phyloP scores from a whole-genome alignment of 257 asterid genomes.

The Sherardia arvensis region DNA sequence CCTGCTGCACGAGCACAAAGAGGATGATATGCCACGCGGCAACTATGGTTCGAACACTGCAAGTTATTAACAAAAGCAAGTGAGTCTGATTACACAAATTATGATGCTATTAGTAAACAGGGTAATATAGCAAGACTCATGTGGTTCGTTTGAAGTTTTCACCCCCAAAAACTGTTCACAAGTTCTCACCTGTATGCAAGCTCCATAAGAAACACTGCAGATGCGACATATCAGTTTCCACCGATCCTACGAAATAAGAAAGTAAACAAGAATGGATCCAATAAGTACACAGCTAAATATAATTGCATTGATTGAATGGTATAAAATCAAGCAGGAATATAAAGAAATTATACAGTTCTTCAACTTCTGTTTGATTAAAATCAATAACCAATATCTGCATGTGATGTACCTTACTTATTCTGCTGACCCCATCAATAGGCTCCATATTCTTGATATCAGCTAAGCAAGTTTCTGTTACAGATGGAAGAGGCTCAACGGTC shows the following conservation, averaged over 20 bases:
- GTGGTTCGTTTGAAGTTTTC: neutral
- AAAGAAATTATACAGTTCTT: neutral
- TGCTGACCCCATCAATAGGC: slow-evolving; percentile 84
- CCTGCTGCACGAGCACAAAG: slow-evolving; percentile 99
- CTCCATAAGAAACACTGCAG: slow-evolving; percentile 89
- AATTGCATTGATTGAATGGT: neutral
- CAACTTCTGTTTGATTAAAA: neutral
- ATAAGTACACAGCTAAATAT: slow-evolving; percentile 12
- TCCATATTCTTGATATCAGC: slow-evolving; percentile 89
- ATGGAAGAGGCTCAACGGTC: slow-evolving; percentile 1
- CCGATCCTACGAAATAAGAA: slow-evolving; percentile 58
- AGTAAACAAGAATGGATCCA: slow-evolving; percentile 1
- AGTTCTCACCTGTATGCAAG: slow-evolving; percentile 83
- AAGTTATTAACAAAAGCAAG: slow-evolving; percentile 14
- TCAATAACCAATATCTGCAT: neutral
- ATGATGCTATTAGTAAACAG: neutral
- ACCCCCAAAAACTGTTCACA: neutral
- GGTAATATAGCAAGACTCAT: neutral
- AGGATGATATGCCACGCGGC: slow-evolving; percentile 93
- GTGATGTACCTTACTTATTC: slow-evolving; percentile 69
- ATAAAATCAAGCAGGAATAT: neutral
- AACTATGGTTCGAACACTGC: slow-evolving; percentile 83
- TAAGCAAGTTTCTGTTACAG: slow-evolving; percentile 77
- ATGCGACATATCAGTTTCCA: slow-evolving; percentile 96
- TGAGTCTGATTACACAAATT: slow-evolving; percentile 10